Evolutionary conservation across 768 basidiomycete genomes (phyloP).

Genomic region (Lentinula guzmanii): DNA sequence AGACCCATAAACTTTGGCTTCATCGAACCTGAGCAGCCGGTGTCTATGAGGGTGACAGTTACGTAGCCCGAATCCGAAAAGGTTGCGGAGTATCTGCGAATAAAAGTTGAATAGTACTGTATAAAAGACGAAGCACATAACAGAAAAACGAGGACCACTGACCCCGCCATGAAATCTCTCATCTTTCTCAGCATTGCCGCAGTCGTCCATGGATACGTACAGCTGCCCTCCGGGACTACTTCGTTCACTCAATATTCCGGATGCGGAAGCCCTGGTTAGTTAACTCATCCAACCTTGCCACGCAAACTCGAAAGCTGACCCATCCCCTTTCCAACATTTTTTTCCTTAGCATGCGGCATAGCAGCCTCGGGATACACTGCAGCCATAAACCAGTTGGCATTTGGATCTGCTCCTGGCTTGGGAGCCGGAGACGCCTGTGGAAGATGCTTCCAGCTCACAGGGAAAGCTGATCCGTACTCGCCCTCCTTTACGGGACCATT

Average conservation of each 20-base stretch:
- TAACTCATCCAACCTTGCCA: background rate
- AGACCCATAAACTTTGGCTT: no score
- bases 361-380: conserved; percentile 47
- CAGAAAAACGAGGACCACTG: background rate
- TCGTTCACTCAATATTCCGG: conserved; percentile 54
- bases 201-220: conserved; percentile 36
- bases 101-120: background rate
- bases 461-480: conserved; percentile 45
- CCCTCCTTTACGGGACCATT: conserved; percentile 45
- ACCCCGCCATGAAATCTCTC: background rate
- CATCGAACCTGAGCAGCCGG: no score
- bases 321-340: background rate
- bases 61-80: background rate
- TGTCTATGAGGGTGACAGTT: no score
- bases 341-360: conserved; percentile 44
- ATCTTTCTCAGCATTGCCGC: background rate
- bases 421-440: conserved; percentile 59
- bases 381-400: conserved; percentile 52
- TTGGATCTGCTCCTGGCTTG: conserved; percentile 40
- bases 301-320: background rate
- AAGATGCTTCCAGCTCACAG: conserved; percentile 52
- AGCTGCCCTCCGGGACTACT: conserved; percentile 42
- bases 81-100: background rate
- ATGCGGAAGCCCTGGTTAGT: conserved; percentile 40
- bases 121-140: background rate